Conservation (phyloP, 2,329 filamentous ascomycete species). For the Cercospora sp. region DNA sequence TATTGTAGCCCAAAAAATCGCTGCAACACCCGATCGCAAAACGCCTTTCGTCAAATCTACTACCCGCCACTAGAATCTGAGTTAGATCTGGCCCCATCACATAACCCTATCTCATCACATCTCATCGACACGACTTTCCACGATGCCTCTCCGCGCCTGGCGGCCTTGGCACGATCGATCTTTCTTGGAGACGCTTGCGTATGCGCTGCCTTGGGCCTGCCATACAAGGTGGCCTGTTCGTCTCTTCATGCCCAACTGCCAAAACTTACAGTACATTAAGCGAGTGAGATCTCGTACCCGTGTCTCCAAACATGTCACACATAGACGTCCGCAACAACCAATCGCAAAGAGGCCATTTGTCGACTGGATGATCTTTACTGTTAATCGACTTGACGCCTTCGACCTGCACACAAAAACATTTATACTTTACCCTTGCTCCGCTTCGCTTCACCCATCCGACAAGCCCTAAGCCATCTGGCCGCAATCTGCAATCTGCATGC, state of each 20-base stretch:
- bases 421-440: background rate
- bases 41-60: background rate
- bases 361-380: background rate
- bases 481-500: background rate
- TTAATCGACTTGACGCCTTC: background rate
- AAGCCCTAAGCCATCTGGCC: background rate
- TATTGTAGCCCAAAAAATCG: background rate
- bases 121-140: background rate
- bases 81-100: background rate
- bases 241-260: background rate
- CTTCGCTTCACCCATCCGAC: background rate
- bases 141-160: background rate
- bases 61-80: background rate
- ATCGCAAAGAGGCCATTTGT: background rate
- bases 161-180: background rate
- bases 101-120: background rate
- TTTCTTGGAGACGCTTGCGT: background rate
- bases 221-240: background rate
- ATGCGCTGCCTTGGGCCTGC: background rate
- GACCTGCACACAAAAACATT: background rate
- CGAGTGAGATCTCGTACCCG: background rate
- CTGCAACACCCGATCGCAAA: background rate
- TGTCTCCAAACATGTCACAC: background rate
- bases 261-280: background rate
- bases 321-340: background rate